Conservation (phyloP, 73 alveolate genomes). For the Paramecium biaurelia region DNA sequence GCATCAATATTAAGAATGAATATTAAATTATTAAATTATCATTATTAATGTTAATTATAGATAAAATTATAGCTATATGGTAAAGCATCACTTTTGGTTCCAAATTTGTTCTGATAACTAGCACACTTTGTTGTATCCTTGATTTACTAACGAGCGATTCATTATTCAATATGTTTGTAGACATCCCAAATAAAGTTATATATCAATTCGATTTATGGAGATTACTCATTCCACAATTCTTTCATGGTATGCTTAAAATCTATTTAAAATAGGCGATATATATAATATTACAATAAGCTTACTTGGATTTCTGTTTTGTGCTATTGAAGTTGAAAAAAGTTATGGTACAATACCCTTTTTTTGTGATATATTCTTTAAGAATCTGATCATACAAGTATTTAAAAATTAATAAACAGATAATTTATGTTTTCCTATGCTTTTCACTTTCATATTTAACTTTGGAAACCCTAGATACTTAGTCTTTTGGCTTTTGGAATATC, state of each 20-base stretch:
- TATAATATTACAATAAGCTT: neutral
- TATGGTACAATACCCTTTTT: constrained; percentile 49
- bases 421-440: neutral
- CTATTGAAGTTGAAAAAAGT: constrained; percentile 37
- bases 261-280: neutral
- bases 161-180: neutral
- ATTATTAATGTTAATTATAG: neutral
- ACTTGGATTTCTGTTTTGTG: neutral
- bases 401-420: neutral
- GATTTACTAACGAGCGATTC: neutral
- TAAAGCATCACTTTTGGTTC: constrained; percentile 34
- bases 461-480: neutral
- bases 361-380: constrained; percentile 40
- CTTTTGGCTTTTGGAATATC: constrained; percentile 43
- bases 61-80: constrained; percentile 24
- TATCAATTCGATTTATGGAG: constrained; percentile 27
- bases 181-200: neutral
- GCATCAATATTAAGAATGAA: neutral
- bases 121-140: neutral
- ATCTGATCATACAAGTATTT: constrained; percentile 10
- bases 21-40: neutral
- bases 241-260: neutral
- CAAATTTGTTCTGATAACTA: constrained; percentile 1
- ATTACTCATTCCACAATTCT: constrained; percentile 16
- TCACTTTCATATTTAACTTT: neutral